Evolutionary conservation across 177 flowering plant species (phyloP), one percentile per base, ranked within the genome.

Genomic region (Vitis hybrid): DNA sequence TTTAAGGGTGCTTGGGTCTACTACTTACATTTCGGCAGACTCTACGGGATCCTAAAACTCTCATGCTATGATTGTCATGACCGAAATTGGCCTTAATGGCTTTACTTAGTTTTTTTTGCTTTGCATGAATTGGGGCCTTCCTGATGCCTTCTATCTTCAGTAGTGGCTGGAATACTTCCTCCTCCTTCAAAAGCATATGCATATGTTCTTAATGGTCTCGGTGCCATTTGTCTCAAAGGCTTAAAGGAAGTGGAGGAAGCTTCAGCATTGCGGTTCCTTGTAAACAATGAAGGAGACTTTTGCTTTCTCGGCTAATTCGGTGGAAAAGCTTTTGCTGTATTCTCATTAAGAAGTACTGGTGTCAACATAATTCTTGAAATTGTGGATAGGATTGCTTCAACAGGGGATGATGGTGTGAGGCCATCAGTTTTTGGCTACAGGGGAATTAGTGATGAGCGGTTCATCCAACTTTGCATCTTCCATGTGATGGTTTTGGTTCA

Each of bases 401-500:
- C 85, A 60, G 87, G 85, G 48, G 90, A 90, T 14, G 78, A 62
- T 54, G 61, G 57, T 40, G 15, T 78, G 51, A 87, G 80, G 56
- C 65, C 85, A 48, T 75, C 84, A 2, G 87, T 81, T 49, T 75
- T 73, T 85, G 16, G 68, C 80, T 63, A 74, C 78, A 48, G 90
- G 87, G 85, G 84, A 12, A 77, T 93, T 52, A 84, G 85, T 74
- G 75, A 83, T 84, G 97, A 93, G 70, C 97, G 90, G 57, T 90
- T 92, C 68, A 74, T 84, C 66, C 97, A 91, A 60, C 74, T 93
- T 0, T 85, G 88, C 75, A 87, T 90, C 70, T 93, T 91, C 73
- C 99, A 95, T 87, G 86, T 91, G 80, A 91, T 95, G 98, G 93
- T 93, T 57, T 78, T 95, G 79, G 86, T 95, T 76, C 98, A 93